A percentile compares a stretch with the other conserved stretches of the same genome.
Conservation (phyloP, 108 stramenopile species). For the Fragilaria crotonensis region DNA sequence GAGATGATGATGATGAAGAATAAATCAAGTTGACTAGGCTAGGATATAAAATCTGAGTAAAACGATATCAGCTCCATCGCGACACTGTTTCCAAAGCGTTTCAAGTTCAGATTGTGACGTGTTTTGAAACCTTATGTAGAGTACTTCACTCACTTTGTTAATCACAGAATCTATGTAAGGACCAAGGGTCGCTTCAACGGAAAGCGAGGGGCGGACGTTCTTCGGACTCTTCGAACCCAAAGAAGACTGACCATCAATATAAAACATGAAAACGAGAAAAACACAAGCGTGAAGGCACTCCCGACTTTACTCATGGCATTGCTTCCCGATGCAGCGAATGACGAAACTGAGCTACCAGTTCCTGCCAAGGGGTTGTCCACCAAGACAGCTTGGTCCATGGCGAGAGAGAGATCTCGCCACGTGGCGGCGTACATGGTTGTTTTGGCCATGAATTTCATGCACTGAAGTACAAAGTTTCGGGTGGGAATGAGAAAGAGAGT, state of each 20-base stretch:
- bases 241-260: neutral
- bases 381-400: slow-evolving; percentile 27
- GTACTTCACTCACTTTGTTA: too few species aligned
- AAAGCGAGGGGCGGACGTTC: too few species aligned
- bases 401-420: slow-evolving; percentile 41
- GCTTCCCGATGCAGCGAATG: neutral
- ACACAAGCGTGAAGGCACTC: neutral
- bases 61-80: too few species aligned
- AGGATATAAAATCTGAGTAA: too few species aligned
- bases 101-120: too few species aligned
- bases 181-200: too few species aligned
- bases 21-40: neutral
- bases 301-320: neutral
- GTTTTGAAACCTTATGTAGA: too few species aligned
- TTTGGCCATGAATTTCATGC: slow-evolving; percentile 65
- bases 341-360: neutral
- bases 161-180: too few species aligned
- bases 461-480: slow-evolving; percentile 17
- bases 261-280: neutral
- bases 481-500: slow-evolving; percentile 4
- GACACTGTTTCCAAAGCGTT: too few species aligned
- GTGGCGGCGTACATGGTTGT: slow-evolving; percentile 49
- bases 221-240: neutral
- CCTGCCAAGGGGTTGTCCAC: slow-evolving; percentile 31
- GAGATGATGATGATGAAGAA: slow-evolving; percentile 84